Base-by-base conservation (phyloP, 140 eudicot genomes). In the Cichorium intybus region DNA sequence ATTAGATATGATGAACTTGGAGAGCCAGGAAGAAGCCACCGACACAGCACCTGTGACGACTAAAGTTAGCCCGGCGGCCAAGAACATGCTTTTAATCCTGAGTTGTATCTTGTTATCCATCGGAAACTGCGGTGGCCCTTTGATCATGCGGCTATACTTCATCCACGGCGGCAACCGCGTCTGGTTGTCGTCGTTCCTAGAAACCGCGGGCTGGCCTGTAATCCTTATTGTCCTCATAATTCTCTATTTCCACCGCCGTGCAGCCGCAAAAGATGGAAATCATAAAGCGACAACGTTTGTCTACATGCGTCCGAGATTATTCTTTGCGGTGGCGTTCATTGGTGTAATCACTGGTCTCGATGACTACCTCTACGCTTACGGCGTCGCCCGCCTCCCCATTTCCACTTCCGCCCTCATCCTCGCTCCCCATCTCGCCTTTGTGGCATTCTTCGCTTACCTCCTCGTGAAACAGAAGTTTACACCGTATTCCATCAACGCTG, bases 171-270 rank as follows among this genome's bases (percentile, higher is more conserved):
- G 85, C 56, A 70, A 65, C 24, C 66, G 81, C n/a, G 47, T 80
- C 0, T 80, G 85, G 88, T 47, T 82, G 2, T 62, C 84, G 3
- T 33, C 74, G 27, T 78, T 66, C 54, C 66, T 82, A 5, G 74
- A 74, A 78, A 82, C 84, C 28, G 82, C 60, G 6, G 88, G 84
- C 0, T 82, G 78, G 70, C 88, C 88, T 0, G 20, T 82, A 24
- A 54, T 66, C 14, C n/a, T 68, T 10, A 0, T 75, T 23, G 69
- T 73, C 43, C 71, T 78, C 37, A 6, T 71, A 18, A 27, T 74
- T 10, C 29, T 80, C 69, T 78, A 70, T 60, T 22, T 82, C 50
- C 66, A 54, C 16, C 84, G 88, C 6, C 76, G 79, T 28, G 10
- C n/a, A 27, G 22, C 72, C 22, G 24, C 15, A 37, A 24, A 46